Base-by-base conservation (phyloP, 2,329 filamentous ascomycete genomes). In the Fusarium illudens region DNA sequence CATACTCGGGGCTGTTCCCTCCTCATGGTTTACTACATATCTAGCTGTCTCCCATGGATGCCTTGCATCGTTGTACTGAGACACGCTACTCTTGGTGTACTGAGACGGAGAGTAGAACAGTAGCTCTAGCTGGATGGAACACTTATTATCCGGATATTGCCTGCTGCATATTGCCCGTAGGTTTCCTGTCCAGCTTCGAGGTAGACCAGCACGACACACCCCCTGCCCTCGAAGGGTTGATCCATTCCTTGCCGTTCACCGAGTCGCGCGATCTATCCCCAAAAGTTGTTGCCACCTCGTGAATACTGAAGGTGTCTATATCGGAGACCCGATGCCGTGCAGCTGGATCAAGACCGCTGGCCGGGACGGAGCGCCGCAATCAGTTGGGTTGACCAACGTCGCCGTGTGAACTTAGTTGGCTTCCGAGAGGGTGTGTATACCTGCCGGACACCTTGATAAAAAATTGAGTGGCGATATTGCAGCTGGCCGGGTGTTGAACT, bases 271-370 rank as follows among this genome's bases (percentile, higher is more conserved):
- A 50, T 4, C 34, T 13, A 12, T 36, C n/a, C 12, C 50, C 9
- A 2, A 13, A 6, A 19, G 12, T 39, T 15, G 27, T 12, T 12
- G 32, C 34, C 19, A 64, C 15, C 25, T n/a, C 55, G 13, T 20
- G 37, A 49, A 36, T 58, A 36, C 42, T 55, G 17, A 39, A 64
- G 34, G 25, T 32, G 11, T 58, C 49, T 6, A 29, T 39, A 13
- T 49, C 51, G 15, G 39, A 53, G 10, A 48, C 34, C 64, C 29
- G 22, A 25, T 52, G 25, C 64, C 64, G 29, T 49, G 64, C 9
- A 64, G 49, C n/a, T 64, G 57, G 34, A 66, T 44, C 36, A 62
- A 62, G 36, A 62, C 58, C 13, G 33, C 56, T 4, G 62, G 64
- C 17, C 62, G 29, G 4, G 54, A 32, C 10, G 48, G 34, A 6